Conservation (phyloP, 2,329 filamentous ascomycete genomes). For the Sporothrix humicola region DNA sequence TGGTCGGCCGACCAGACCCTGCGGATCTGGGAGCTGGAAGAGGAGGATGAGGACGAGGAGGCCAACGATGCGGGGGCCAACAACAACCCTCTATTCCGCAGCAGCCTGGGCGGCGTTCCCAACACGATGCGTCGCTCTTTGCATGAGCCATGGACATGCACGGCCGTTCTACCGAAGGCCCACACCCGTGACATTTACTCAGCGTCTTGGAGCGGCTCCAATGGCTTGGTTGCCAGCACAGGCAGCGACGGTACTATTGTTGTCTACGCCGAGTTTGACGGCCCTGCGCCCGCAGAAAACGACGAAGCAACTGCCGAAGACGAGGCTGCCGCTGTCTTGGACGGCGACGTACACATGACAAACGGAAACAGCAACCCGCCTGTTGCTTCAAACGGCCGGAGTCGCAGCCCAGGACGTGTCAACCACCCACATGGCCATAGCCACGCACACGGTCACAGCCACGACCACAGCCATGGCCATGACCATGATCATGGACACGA, state of each 20-base stretch:
- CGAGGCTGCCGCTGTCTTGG: constrained; percentile 33
- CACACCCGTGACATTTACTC: constrained; percentile 87
- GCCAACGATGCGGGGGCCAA: constrained; percentile 40
- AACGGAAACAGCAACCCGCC: constrained; percentile 8
- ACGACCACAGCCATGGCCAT: constrained; percentile 45
- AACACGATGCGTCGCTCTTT: constrained; percentile 82
- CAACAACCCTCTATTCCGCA: constrained; percentile 42
- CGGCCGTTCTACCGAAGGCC: constrained; percentile 71
- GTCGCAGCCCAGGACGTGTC: constrained; percentile 19
- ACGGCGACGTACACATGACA: constrained; percentile 35
- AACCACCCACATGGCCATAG: constrained; percentile 36
- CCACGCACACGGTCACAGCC: constrained; percentile 33
- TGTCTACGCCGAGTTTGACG: constrained; percentile 70
- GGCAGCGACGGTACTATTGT: constrained; percentile 85
- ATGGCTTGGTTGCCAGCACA: constrained; percentile 81
- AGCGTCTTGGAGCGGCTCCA: constrained; percentile 78
- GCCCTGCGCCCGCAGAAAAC: not conserved
- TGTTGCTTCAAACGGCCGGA: constrained; percentile 26
- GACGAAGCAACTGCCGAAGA: constrained; percentile 22
- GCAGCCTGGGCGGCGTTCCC: constrained; percentile 69
- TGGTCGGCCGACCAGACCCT: constrained; percentile 84
- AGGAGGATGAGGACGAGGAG: constrained; percentile 53
- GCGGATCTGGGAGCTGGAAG: constrained; percentile 75
- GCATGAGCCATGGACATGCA: constrained; percentile 84
- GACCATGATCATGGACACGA: constrained; percentile 42